Conservation (phyloP, 1,284 basidiomycete genomes). For the Cryptococcus jaspeensis region DNA sequence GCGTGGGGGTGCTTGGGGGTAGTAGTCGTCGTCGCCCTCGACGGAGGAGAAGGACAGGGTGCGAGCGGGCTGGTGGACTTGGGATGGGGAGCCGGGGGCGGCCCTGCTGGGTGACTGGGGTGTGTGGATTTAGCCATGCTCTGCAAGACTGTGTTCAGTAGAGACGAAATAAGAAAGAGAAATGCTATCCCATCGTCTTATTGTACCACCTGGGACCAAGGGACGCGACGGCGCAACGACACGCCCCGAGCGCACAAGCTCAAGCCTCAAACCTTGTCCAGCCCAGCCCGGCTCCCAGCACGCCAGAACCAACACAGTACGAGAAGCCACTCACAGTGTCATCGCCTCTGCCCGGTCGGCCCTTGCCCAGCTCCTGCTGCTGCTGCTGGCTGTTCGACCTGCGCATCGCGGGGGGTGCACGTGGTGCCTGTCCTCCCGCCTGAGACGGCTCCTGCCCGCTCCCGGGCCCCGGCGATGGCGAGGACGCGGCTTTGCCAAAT, state of each 20-base stretch:
- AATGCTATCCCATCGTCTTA: not conserved
- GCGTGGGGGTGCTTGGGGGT: constrained; percentile 7
- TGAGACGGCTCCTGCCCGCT: not conserved
- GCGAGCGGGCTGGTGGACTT: constrained; percentile 8
- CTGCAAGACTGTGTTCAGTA: not conserved
- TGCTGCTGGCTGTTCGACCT: constrained; percentile 6
- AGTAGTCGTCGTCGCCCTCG: constrained; percentile 22
- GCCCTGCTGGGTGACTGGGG: not conserved
- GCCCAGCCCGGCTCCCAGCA: not conserved
- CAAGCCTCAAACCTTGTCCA: not conserved
- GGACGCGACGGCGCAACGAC: not conserved
- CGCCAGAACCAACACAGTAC: no score
- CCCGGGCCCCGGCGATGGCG: not conserved
- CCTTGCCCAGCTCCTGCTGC: constrained; percentile 23
- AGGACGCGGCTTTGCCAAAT: constrained; percentile 9
- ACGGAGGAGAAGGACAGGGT: constrained; percentile 16
- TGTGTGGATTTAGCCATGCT: not conserved
- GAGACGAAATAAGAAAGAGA: not conserved
- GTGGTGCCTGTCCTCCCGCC: not conserved
- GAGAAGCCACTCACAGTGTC: not conserved
- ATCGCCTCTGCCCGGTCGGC: constrained; percentile 10
- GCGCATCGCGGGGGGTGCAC: not conserved
- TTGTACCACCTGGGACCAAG: not conserved
- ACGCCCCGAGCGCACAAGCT: constrained; percentile 6
- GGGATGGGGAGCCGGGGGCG: constrained; percentile 2